Evolutionary conservation across 2,329 filamentous ascomycete species (phyloP), one percentile per base, ranked within the genome.

Genomic region (Ambrosiella xylebori): DNA sequence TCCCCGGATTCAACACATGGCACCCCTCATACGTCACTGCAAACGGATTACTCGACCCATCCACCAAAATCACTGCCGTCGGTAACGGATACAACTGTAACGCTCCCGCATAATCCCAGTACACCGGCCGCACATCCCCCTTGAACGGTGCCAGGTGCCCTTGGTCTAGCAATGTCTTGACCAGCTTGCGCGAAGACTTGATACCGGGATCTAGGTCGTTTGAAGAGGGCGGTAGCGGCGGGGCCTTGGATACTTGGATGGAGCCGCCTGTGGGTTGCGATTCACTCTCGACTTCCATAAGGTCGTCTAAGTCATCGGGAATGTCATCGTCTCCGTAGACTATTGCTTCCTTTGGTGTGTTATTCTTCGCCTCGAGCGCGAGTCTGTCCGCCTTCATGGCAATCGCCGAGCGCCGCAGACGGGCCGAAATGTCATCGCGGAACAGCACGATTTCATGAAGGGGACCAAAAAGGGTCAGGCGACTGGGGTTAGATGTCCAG

Each of bases 21-120:
- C 93, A 97, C 0, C 90, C 91, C 69, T 95, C 91, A 66, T 97
- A 97, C 12, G 87, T 95, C 63, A 96, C 74, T 57, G 85, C 85
- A 66, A 95, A 98, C 0, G 88, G 78, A 12, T 86, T 83, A 8
- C 85, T 83, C 47, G 90, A 87, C 0, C 85, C 75, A 70, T 98
- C 93, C 1, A 88, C 84, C 3, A 98, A 71, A 13, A 94, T 80
- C 65, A 97, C 74, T 0, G 86, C 82, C 17, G 87, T 91, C 1
- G 93, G 93, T 36, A 97, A 71, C 7, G 91, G 93, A 68, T 96
- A 97, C 19, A 98, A 72, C 57, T 88, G 84, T 62, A 97, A 70
- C 2, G 85, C 74, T 4, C 80, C 76, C 0, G 83, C 82, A 68
- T 86, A 88, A 69, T 96, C 91, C 93, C 93, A 97, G 63, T 95